A percentile compares a stretch with the other conserved stretches of the same genome.
Conservation (phyloP, 768 basidiomycete species). For the Russula emetica region DNA sequence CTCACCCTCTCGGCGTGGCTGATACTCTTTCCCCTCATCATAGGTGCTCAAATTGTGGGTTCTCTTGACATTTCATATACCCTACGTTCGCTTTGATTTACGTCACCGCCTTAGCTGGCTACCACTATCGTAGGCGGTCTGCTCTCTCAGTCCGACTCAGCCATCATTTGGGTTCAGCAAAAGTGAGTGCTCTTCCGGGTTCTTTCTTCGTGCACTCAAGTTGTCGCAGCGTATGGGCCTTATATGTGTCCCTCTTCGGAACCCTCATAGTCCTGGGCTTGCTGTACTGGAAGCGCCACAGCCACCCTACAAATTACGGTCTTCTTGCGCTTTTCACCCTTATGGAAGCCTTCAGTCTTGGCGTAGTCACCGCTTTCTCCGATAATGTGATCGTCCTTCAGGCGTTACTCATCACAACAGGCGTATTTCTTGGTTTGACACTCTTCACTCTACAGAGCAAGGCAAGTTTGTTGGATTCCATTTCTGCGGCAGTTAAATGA, state of each 20-base stretch:
- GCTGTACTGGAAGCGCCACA: slow-evolving; percentile 90
- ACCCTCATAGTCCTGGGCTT: slow-evolving; percentile 75
- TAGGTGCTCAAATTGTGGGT: slow-evolving; percentile 72
- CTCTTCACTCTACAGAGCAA: slow-evolving; percentile 94
- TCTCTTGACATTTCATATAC: not conserved
- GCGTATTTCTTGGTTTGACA: slow-evolving; percentile 90
- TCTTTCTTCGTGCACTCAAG: slow-evolving; percentile 4
- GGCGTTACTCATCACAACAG: slow-evolving; percentile 86
- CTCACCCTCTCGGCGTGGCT: not conserved
- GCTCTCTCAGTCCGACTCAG: slow-evolving; percentile 57
- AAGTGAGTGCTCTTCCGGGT: slow-evolving; percentile 46
- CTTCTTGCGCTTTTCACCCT: slow-evolving; percentile 84
- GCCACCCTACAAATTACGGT: slow-evolving; percentile 81
- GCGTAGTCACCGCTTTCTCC: slow-evolving; percentile 75
- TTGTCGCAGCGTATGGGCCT: slow-evolving; percentile 60
- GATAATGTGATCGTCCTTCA: slow-evolving; percentile 74
- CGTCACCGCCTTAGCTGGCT: slow-evolving; percentile 43
- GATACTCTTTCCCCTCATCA: not conserved
- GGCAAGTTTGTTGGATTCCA: slow-evolving; percentile 39
- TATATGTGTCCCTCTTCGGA: slow-evolving; percentile 75
- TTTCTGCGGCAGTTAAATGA: slow-evolving; percentile 2
- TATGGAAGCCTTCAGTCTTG: slow-evolving; percentile 87
- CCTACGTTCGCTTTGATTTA: slow-evolving; percentile 10
- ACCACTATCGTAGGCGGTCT: slow-evolving; percentile 73
- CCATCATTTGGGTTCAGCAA: slow-evolving; percentile 65